Conservation (phyloP, 108 stramenopile species). For the Skeletonema menzelii region DNA sequence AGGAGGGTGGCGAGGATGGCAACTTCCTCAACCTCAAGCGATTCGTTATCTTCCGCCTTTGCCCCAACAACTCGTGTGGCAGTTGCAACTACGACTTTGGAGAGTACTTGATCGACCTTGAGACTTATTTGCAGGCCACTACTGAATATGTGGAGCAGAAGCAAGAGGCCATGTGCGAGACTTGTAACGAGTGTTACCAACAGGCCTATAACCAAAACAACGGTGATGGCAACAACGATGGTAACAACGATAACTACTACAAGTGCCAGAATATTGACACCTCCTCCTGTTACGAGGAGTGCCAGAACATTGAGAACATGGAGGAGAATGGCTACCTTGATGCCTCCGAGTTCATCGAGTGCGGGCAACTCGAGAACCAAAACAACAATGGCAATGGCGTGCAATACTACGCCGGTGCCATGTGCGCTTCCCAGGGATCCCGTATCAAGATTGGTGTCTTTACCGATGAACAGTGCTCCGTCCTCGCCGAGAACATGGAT, state of each 20-base stretch:
- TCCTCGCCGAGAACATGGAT: conserved; percentile 57
- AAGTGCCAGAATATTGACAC: conserved; percentile 32
- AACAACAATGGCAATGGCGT: neutral
- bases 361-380: conserved; percentile 57
- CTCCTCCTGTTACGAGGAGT: conserved; percentile 70
- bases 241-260: conserved; percentile 33
- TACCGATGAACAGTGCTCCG: conserved; percentile 69
- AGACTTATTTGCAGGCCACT: conserved; percentile 73
- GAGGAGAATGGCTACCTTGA: conserved; percentile 86
- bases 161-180: conserved; percentile 79
- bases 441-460: conserved; percentile 91
- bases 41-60: conserved; percentile 86
- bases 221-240: conserved; percentile 21
- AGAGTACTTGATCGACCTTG: conserved; percentile 85
- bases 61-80: conserved; percentile 61
- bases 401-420: conserved; percentile 62
- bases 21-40: conserved; percentile 74
- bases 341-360: conserved; percentile 78
- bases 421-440: conserved; percentile 66
- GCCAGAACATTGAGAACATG: conserved; percentile 91
- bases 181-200: conserved; percentile 65
- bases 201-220: conserved; percentile 23
- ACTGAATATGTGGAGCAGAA: conserved; percentile 65
- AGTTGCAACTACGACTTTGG: conserved; percentile 84
- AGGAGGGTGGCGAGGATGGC: conserved; percentile 38